Conservation (phyloP, 2,329 filamentous ascomycete species). For the Aspergillus sp. region DNA sequence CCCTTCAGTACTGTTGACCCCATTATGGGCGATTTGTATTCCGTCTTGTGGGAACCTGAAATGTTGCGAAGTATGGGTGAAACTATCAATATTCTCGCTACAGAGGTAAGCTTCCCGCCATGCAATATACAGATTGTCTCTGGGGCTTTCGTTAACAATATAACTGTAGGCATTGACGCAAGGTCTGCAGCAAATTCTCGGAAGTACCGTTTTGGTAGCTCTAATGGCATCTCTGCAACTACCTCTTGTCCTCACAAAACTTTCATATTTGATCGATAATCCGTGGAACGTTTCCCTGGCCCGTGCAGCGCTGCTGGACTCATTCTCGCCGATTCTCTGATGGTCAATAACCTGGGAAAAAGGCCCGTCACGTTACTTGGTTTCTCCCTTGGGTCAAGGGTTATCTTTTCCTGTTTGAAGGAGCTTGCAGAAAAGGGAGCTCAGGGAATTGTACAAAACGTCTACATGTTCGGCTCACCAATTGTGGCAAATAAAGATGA, state of each 20-base stretch:
- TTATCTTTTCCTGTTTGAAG: slow-evolving; percentile 84
- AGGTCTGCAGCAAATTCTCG: slow-evolving; percentile 89
- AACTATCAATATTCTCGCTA: slow-evolving; percentile 96
- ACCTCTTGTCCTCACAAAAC: slow-evolving; percentile 85
- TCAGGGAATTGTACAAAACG: slow-evolving; percentile 83
- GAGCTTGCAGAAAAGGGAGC: slow-evolving; percentile 80
- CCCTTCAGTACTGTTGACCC: slow-evolving; percentile 95
- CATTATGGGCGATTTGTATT: slow-evolving; percentile 97
- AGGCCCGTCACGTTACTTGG: slow-evolving; percentile 88
- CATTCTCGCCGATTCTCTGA: slow-evolving; percentile 87
- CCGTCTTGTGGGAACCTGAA: slow-evolving; percentile 93
- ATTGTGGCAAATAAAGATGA: slow-evolving; percentile 89
- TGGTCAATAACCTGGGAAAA: slow-evolving; percentile 83
- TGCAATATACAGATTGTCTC: background rate
- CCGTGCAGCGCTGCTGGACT: slow-evolving; percentile 81
- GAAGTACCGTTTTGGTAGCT: slow-evolving; percentile 75
- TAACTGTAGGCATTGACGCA: slow-evolving; percentile 71
- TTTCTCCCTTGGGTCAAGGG: slow-evolving; percentile 83
- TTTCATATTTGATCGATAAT: slow-evolving; percentile 95
- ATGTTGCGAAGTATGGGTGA: slow-evolving; percentile 97
- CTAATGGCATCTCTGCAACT: slow-evolving; percentile 89
- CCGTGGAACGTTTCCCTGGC: slow-evolving; percentile 96
- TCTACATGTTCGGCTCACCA: slow-evolving; percentile 88
- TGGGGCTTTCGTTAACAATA: slow-evolving; percentile 17
- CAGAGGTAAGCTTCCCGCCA: slow-evolving; percentile 57